phyloP scores from a whole-genome alignment of 2,329 filamentous ascomycete species.

The Shiraia bambusicola region DNA sequence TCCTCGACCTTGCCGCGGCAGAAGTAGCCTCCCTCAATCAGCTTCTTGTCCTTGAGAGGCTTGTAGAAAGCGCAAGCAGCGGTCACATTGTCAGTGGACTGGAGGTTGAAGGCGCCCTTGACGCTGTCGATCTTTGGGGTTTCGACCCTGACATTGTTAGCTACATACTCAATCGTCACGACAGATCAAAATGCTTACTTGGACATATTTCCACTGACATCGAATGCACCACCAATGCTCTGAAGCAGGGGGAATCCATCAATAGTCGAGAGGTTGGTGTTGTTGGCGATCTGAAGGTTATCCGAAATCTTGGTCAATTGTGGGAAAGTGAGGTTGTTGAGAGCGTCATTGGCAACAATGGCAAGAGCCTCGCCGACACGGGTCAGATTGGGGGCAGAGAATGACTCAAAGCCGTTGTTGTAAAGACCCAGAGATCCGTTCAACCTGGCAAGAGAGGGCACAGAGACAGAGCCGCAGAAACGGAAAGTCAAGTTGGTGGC shows the following conservation, averaged over 20 bases:
- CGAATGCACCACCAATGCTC: conserved; percentile 74
- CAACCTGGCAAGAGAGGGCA: conserved; percentile 72
- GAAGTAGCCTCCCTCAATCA: conserved; percentile 46
- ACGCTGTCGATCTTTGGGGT: conserved; percentile 59
- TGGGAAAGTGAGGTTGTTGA: conserved; percentile 76
- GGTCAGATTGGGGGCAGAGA: conserved; percentile 71
- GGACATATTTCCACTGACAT: conserved; percentile 81
- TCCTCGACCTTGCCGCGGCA: conserved; percentile 45
- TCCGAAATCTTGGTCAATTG: conserved; percentile 68
- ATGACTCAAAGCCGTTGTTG: conserved; percentile 68
- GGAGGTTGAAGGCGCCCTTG: conserved; percentile 54
- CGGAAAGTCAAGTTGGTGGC: conserved; percentile 80
- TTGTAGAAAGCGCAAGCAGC: conserved; percentile 47
- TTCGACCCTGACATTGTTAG: conserved; percentile 60
- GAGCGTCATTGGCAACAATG: conserved; percentile 57
- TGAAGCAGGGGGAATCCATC: conserved; percentile 68
- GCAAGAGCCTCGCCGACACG: conserved; percentile 60
- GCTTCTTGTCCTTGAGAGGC: conserved; percentile 43
- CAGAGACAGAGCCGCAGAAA: conserved; percentile 72
- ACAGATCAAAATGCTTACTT: conserved; percentile 60
- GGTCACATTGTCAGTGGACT: conserved; percentile 48
- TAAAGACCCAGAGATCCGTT: conserved; percentile 83
- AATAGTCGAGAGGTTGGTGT: conserved; percentile 70
- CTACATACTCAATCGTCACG: neutral
- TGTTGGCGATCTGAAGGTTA: conserved; percentile 86